Percentiles rank a stretch among this genome's conserved stretches.
Conservation (phyloP, 164 flowering plant genomes). For the Aristolochia contorta region DNA sequence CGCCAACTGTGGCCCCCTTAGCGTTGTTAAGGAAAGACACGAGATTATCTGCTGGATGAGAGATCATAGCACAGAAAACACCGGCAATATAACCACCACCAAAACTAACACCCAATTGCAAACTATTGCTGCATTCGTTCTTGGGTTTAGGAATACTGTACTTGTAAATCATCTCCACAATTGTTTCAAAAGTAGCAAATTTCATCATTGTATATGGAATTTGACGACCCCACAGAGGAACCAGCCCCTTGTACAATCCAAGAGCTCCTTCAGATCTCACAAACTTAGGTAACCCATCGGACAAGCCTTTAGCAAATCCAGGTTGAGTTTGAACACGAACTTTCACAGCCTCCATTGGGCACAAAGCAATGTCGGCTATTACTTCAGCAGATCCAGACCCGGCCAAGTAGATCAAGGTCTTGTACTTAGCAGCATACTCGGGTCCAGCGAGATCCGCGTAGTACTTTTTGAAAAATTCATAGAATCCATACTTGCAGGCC, state of each 20-base stretch:
- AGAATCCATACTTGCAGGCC: conserved; percentile 74
- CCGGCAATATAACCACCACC: conserved; percentile 89
- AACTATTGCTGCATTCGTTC: conserved; percentile 53
- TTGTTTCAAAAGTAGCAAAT: conserved; percentile 82
- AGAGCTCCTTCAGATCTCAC: conserved; percentile 54
- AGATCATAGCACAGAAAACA: conserved; percentile 67
- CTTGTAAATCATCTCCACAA: conserved; percentile 69
- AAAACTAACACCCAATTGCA: conserved; percentile 84
- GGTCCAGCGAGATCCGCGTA: conserved; percentile 87
- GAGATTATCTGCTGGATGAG: conserved; percentile 91
- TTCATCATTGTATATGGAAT: conserved; percentile 98
- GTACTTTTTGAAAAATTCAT: conserved; percentile 81
- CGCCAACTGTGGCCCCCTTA: conserved; percentile 80
- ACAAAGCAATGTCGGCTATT: conserved; percentile 78
- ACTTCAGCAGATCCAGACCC: conserved; percentile 90
- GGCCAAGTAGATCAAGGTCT: conserved; percentile 78
- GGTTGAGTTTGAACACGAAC: conserved; percentile 93
- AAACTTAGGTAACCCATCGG: conserved; percentile 79
- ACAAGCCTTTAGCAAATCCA: conserved; percentile 75
- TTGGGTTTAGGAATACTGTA: conserved; percentile 64
- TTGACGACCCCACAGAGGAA: conserved; percentile 95
- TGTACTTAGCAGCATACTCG: conserved; percentile 74
- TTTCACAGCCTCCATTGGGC: conserved; percentile 89
- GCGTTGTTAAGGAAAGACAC: conserved; percentile 93
- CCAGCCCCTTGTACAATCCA: conserved; percentile 82